Conservation (phyloP, 2,329 filamentous ascomycete species). For the Magnaporthiopsis rhizophila region DNA sequence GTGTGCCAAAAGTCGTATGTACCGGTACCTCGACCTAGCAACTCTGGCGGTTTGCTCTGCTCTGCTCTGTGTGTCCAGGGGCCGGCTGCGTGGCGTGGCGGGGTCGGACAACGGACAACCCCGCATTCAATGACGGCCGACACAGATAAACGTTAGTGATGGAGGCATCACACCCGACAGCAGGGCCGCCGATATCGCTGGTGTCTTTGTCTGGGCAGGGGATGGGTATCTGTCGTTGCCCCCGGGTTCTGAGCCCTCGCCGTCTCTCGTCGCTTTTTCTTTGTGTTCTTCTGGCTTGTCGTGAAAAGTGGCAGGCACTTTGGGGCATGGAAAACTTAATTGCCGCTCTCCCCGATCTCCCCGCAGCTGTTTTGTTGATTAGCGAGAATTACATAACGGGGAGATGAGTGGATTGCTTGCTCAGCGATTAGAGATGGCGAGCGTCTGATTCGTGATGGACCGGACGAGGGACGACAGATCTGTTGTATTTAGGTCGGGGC, state of each 20-base stretch:
- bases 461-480: no score
- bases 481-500: no score
- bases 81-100: no score
- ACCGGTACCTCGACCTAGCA: not conserved
- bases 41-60: not conserved
- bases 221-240: no score
- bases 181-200: no score
- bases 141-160: not conserved
- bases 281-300: no score
- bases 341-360: not conserved
- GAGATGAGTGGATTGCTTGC: not conserved
- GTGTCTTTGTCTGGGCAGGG: no score
- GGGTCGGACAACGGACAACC: not conserved
- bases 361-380: not conserved
- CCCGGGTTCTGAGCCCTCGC: no score
- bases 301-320: no score
- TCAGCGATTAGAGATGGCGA: not conserved
- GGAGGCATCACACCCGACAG: not conserved
- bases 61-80: not conserved
- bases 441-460: not conserved
- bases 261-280: no score
- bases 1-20: not conserved
- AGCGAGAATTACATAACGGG: conserved; percentile 9
- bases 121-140: not conserved
- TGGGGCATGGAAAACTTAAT: not conserved